Base-by-base conservation (phyloP, 441 rosid genomes). In the Metrosideros polymorpha region DNA sequence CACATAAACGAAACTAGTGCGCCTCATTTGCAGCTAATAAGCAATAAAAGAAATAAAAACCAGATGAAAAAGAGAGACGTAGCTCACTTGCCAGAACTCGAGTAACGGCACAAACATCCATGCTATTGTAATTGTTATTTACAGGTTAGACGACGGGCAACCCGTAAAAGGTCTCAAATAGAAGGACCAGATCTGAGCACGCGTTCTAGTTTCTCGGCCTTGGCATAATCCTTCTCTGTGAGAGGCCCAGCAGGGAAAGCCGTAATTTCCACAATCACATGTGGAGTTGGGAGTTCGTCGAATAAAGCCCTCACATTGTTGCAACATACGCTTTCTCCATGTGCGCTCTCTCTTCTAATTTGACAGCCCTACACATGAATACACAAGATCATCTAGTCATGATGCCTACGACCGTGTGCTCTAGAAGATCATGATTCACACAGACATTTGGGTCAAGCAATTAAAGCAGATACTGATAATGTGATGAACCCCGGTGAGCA, bases 321-420 rank as follows among this genome's bases (percentile, higher is more conserved):
- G 95, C 98, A 97, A 93, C 99, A 97, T 7, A 97, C 98, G 47
- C 98, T 96, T 89, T 96, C 97, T 18, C 99, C 98, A 45, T 97
- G 99, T 30, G 99, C 99, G 87, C 93, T 96, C 93, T 95, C 98
- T 89, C 99, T 91, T 87, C 99, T 92, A 66, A 97, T 96, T 90
- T 97, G 99, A 89, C 99, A 97, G 25, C 99, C 99, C 99, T 97
- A 84, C 79, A 89, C 83, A 19, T 66, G 19, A 32, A 35, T 6
- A 66, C 79, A 19, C 77, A 19, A 75, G 9, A 76, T 25, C n/a
- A 76, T 50, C 82, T 27, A 25, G 17, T 13, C 39, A 50, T 6
- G 22, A 17, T n/a, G 30, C 43, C 56, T 63, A n/a, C 7, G 25
- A 12, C n/a, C 82, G 6, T 7, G 76, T 3, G 53, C 76, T 47